phyloP scores from a whole-genome alignment of 2,329 filamentous ascomycete genomes.

The Venturia effusa region DNA sequence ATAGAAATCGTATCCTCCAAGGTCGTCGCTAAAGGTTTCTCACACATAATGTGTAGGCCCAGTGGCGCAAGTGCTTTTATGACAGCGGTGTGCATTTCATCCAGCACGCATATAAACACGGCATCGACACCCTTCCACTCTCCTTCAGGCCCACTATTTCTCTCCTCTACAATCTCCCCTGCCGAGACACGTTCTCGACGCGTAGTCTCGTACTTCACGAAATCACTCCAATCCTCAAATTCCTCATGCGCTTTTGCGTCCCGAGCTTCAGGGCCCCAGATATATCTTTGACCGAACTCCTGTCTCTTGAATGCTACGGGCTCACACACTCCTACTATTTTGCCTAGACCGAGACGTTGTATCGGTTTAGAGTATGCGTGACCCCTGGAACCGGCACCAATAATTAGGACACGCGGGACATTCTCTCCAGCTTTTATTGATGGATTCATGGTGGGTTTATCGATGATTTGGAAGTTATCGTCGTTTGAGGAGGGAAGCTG shows the following conservation, averaged over 20 bases:
- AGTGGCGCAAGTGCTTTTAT: slow-evolving; percentile 59
- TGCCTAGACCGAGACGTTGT: slow-evolving; percentile 32
- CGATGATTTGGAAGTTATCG: neutral
- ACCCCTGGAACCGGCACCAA: slow-evolving; percentile 29
- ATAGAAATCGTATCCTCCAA: slow-evolving; percentile 70
- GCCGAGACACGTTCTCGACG: slow-evolving; percentile 42
- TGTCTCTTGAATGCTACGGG: slow-evolving; percentile 67
- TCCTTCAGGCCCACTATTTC: neutral
- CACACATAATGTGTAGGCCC: slow-evolving; percentile 77
- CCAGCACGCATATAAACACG: slow-evolving; percentile 64
- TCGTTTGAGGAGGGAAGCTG: neutral
- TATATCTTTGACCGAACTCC: slow-evolving; percentile 57
- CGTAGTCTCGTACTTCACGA: slow-evolving; percentile 57
- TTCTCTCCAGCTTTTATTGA: neutral
- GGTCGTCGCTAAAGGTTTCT: slow-evolving; percentile 82
- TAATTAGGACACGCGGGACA: slow-evolving; percentile 22
- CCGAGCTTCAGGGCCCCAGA: slow-evolving; percentile 51
- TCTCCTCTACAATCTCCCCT: slow-evolving; percentile 24
- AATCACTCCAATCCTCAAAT: slow-evolving; percentile 63
- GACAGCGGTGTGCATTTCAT: slow-evolving; percentile 79
- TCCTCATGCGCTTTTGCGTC: slow-evolving; percentile 38
- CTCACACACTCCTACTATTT: slow-evolving; percentile 71
- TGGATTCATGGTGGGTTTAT: neutral
- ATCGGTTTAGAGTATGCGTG: slow-evolving; percentile 22
- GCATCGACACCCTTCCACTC: slow-evolving; percentile 35